Base-by-base conservation (phyloP, 495 filamentous ascomycete species). In the Penicillium macrosclerotiorum region DNA sequence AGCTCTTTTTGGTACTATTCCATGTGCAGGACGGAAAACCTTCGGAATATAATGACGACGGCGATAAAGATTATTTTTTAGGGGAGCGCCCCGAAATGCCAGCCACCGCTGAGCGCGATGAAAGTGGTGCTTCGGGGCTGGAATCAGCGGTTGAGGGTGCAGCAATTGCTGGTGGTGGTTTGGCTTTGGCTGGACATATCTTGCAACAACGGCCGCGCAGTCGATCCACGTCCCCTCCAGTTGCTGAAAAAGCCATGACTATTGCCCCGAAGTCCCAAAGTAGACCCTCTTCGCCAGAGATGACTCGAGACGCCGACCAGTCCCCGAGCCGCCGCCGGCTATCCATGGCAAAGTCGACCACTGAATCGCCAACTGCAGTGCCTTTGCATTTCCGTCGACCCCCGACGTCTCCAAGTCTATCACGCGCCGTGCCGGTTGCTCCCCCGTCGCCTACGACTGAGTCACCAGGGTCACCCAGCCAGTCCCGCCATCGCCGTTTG, bases 21-120 rank as follows among this genome's bases (percentile, higher is more conserved):
- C 57, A 56, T 55, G 62, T 67, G 59, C 60, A 75, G 70, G 69
- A 66, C 55, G 63, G 50, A 54, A 50, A 48, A 42, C 52, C 20
- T 48, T 55, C 64, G 34, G 56, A 58, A 45, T 56, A 60, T 59
- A 59, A 60, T 39, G 55, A 69, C 48, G 55, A 68, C 42, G 40
- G 54, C 48, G 54, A 70, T 41, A 45, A 60, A 23, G 65, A 68
- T 72, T 66, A 68, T 74, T 76, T 75, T 73, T 74, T 78, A 76
- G 71, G 54, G 48, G 62, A 67, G 51, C 54, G 71, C 72, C 71
- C 68, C 59, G 72, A 73, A 69, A 66, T 73, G 65, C 73, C 67
- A 63, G 42, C 44, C 40, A 51, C 45, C 47, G 42, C 52, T 60
- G 57, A 60, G 48, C 52, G 52, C 25, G 59, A 51, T 54, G 56